Percentiles rank a stretch among this genome's conserved stretches.
Conservation (phyloP, 2,329 filamentous ascomycete species). For the Penicillium polonicum region DNA sequence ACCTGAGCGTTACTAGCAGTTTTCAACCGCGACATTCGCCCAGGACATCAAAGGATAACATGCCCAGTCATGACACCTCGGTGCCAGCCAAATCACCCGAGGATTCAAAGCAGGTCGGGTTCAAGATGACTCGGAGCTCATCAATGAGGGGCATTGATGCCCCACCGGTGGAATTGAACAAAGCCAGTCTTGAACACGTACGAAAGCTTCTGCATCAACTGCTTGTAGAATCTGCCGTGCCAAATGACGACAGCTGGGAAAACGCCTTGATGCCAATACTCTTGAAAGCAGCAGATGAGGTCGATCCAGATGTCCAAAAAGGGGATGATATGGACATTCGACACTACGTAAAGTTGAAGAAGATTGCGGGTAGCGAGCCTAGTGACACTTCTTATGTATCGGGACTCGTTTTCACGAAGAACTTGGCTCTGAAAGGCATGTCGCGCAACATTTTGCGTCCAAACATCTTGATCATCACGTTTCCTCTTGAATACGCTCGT, state of each 20-base stretch:
- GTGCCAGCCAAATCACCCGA: conserved; percentile 42
- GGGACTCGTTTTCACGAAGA: conserved; percentile 95
- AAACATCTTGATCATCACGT: conserved; percentile 87
- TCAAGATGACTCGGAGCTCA: conserved; percentile 69
- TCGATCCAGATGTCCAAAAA: conserved; percentile 84
- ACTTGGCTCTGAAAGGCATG: conserved; percentile 95
- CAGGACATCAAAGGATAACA: conserved; percentile 60
- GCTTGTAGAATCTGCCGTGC: conserved; percentile 71
- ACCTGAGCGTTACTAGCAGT: conserved; percentile 78
- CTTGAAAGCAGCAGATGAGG: conserved; percentile 86
- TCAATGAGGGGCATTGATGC: conserved; percentile 74
- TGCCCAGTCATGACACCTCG: conserved; percentile 37
- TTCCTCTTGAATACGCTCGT: conserved; percentile 92
- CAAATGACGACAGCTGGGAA: conserved; percentile 77
- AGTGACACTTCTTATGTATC: conserved; percentile 95
- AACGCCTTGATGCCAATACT: conserved; percentile 87
- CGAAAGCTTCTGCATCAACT: conserved; percentile 81
- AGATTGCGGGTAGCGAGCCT: conserved; percentile 85
- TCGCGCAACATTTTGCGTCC: conserved; percentile 78
- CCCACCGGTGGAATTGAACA: conserved; percentile 79
- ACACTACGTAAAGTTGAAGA: conserved; percentile 96
- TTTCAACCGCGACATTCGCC: conserved; percentile 70
- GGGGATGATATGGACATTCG: conserved; percentile 96
- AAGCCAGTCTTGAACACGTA: conserved; percentile 84
- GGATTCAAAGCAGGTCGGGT: conserved; percentile 38